Conservation (phyloP, 2,329 filamentous ascomycete species). For the Arachnopeziza araneosa region DNA sequence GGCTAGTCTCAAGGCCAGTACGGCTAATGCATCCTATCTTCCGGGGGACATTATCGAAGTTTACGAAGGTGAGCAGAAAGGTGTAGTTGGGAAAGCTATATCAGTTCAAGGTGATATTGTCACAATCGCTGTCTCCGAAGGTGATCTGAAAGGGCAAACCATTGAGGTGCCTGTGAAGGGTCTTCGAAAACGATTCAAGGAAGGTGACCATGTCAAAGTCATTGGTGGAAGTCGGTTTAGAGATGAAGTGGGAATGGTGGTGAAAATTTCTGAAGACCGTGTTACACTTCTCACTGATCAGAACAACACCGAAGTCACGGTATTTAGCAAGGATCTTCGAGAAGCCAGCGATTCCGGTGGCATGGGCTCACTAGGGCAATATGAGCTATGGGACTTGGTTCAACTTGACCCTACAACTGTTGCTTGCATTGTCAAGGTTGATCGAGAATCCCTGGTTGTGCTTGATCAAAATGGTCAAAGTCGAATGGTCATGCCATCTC, state of each 20-base stretch:
- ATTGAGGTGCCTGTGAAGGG: conserved; percentile 93
- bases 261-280: conserved; percentile 85
- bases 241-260: conserved; percentile 95
- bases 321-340: conserved; percentile 94
- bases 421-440: conserved; percentile 89
- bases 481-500: conserved; percentile 79
- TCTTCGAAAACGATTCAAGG: conserved; percentile 83
- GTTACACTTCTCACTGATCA: conserved; percentile 92
- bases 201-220: conserved; percentile 97
- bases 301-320: conserved; percentile 87
- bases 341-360: conserved; percentile 90
- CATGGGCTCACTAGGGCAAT: conserved; percentile 78
- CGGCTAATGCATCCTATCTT: conserved; percentile 76
- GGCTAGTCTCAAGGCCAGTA: conserved; percentile 80
- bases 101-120: conserved; percentile 91
- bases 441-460: conserved; percentile 84
- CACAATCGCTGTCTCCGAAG: conserved; percentile 77
- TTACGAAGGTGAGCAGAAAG: conserved; percentile 90
- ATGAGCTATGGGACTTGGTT: conserved; percentile 86
- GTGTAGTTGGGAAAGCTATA: conserved; percentile 78
- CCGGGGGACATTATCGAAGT: conserved; percentile 96
- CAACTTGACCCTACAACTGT: conserved; percentile 91
- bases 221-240: conserved; percentile 92
- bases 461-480: conserved; percentile 85
- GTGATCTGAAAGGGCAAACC: conserved; percentile 71